Conservation (phyloP, 306 rosid species). For the Cicer cuneatum region DNA sequence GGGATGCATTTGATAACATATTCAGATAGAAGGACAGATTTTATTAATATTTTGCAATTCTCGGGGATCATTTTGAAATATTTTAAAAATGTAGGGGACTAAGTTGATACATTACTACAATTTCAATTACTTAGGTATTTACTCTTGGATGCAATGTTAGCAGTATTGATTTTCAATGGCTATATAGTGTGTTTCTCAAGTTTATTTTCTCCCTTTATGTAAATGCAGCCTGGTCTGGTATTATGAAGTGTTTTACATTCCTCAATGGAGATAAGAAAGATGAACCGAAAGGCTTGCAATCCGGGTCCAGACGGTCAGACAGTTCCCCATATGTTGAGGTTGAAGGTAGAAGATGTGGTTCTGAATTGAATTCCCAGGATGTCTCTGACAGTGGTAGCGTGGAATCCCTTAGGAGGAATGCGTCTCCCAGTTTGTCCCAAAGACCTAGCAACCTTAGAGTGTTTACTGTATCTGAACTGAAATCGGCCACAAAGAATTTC, state of each 20-base stretch:
- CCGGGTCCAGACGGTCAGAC: conserved; percentile 51
- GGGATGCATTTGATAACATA: no score
- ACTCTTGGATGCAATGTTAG: conserved; percentile 28
- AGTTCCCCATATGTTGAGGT: conserved; percentile 55
- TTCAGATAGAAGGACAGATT: no score
- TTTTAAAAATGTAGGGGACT: no score
- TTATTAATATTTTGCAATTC: no score
- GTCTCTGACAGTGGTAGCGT: conserved; percentile 69
- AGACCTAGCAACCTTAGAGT: conserved; percentile 82
- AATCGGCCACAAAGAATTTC: conserved; percentile 80
- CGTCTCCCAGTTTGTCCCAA: conserved; percentile 71
- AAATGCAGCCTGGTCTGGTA: conserved; percentile 45
- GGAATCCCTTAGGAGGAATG: conserved; percentile 68
- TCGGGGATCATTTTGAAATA: no score
- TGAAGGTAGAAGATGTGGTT: conserved; percentile 67
- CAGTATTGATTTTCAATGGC: conserved; percentile 32
- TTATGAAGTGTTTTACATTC: conserved; percentile 81
- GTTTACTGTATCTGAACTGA: conserved; percentile 80
- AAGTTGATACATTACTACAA: no score
- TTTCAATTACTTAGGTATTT: no score
- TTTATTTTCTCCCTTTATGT: conserved; percentile 36
- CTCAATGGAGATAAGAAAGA: conserved; percentile 65
- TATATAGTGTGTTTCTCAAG: conserved; percentile 21
- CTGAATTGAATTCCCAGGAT: conserved; percentile 70
- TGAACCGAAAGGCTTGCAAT: conserved; percentile 57